These are phyloP conservation scores for Peterozyma xylosa DNA, from an alignment of 805 yeast species.

Conservation along the genomic window DNA sequence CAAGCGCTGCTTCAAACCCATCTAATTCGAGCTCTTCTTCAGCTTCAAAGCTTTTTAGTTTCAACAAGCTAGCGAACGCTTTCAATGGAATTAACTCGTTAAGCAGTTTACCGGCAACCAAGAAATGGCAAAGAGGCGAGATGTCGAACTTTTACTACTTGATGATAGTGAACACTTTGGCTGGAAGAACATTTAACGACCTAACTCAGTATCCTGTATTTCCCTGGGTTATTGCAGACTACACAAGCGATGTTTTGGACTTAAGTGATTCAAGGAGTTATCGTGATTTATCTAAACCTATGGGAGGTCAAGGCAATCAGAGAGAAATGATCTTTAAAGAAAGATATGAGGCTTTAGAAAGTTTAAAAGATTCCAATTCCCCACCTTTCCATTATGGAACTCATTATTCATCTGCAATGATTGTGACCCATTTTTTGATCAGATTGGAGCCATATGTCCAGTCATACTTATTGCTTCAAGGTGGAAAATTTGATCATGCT, in stretches of 20 bases:
- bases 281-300: constrained; percentile 77
- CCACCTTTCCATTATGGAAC: constrained; percentile 92
- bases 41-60: constrained; percentile 8
- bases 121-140: constrained; percentile 69
- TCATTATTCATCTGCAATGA: constrained; percentile 91
- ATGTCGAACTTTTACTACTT: constrained; percentile 79
- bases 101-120: constrained; percentile 41
- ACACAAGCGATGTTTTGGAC: constrained; percentile 64
- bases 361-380: constrained; percentile 47
- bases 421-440: constrained; percentile 73
- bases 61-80: constrained; percentile 32
- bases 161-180: constrained; percentile 72
- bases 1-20: constrained; percentile 11
- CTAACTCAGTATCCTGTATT: constrained; percentile 86
- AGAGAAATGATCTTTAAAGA: constrained; percentile 62
- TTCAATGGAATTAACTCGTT: constrained; percentile 28
- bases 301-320: constrained; percentile 74
- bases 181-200: constrained; percentile 87
- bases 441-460: constrained; percentile 76
- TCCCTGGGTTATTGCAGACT: constrained; percentile 88
- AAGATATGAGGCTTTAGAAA: constrained; percentile 61
- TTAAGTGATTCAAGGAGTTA: constrained; percentile 51
- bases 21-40: constrained; percentile 1
- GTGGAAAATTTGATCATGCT: constrained; percentile 85
- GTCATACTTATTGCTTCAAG: constrained; percentile 72